These are phyloP conservation scores for Isatis tinctoria DNA, from an alignment of 345 rosid genomes.

Conservation along the genomic window DNA sequence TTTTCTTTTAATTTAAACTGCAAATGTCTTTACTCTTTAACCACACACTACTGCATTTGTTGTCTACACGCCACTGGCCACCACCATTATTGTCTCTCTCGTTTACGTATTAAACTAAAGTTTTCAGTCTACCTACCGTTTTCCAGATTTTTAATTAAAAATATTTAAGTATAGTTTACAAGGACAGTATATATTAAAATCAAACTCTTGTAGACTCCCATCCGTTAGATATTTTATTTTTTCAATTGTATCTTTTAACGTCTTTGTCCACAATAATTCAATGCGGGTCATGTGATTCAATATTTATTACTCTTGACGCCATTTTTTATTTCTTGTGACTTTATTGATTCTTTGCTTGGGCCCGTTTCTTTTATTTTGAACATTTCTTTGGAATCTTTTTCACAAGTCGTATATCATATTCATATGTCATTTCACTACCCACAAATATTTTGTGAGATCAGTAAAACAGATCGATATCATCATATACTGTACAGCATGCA, in stretches of 20 bases:
- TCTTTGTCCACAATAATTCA: slow-evolving; percentile 17
- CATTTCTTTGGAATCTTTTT: slow-evolving; percentile 20
- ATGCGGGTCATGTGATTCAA: slow-evolving; percentile 24
- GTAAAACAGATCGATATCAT: not conserved
- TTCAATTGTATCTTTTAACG: not conserved
- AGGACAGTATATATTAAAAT: not conserved
- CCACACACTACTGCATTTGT: not conserved
- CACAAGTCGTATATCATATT: not conserved
- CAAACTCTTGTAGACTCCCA: not conserved
- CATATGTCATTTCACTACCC: not conserved
- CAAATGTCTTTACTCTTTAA: not conserved
- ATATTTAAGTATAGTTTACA: not conserved
- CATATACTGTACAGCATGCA: not conserved
- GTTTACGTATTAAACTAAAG: not conserved
- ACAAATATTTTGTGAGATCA: not conserved
- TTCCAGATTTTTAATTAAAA: not conserved
- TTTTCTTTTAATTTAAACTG: not conserved
- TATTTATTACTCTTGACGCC: slow-evolving; percentile 13
- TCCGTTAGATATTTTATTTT: not conserved
- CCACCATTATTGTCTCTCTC: not conserved
- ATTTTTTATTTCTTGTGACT: slow-evolving; percentile 13
- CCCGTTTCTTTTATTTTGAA: slow-evolving; percentile 9
- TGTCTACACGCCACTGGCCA: slow-evolving; percentile 15
- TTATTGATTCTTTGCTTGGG: slow-evolving; percentile 7
- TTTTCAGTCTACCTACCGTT: not conserved